Base-by-base conservation (phyloP, 345 rosid species). In the Draba incana region DNA sequence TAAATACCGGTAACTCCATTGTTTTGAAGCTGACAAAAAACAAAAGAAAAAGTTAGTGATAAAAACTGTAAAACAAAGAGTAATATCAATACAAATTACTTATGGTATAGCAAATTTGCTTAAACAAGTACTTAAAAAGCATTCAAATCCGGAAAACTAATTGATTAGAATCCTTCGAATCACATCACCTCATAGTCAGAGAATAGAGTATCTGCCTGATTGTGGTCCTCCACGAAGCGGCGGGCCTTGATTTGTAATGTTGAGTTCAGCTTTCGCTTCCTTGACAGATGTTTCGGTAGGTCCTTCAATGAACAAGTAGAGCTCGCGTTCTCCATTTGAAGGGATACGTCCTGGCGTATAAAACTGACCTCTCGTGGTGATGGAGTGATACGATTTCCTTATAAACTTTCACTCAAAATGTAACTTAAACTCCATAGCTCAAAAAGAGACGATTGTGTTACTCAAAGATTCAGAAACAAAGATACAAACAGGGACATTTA, bases 141-240 rank as follows among this genome's bases (percentile, higher is more conserved):
- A 60, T n/a, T 42, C 39, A 6, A 61, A 60, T 44, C n/a, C 9
- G 13, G 14, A 9, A 27, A 51, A 51, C 35, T 1, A 56, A 10
- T 4, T 56, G 27, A 54, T 59, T 35, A 58, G 27, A 43, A 31
- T 30, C 44, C 44, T 72, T 35, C 65, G 45, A 70, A 77, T 80
- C 80, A 79, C 86, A 74, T 20, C 80, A 50, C 44, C 61, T 51
- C 59, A 50, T 60, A 31, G 35, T 84, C 78, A 85, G 64, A 86
- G 51, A 57, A 92, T 92, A 3, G 88, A 86, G 83, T 90, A 92
- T 85, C 78, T 86, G 77, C 96, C 86, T 0, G 86, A 84, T 73
- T 85, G 96, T 74, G 87, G 52, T 68, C 90, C 88, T 54, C 94
- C 94, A 37, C 91, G 87, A 78, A 93, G 85, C 27, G 85, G 82